phyloP scores from a whole-genome alignment of 148 eudicot genomes.

The Chenopodium formosanum region DNA sequence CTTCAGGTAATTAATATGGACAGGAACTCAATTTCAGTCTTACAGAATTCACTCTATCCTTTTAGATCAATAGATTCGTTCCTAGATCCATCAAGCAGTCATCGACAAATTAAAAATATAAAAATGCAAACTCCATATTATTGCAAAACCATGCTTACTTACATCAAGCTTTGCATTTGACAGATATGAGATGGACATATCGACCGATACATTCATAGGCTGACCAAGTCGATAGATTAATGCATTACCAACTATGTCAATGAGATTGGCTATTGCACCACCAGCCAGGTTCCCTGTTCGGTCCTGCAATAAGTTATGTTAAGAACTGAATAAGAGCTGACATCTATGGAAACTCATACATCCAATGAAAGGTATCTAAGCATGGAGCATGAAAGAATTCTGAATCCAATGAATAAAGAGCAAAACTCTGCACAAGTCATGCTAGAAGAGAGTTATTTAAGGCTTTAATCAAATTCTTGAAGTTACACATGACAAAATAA shows the following conservation, averaged over 20 bases:
- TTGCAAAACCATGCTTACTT: conserved; percentile 21
- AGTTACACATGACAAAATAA: not conserved
- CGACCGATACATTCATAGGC: conserved; percentile 75
- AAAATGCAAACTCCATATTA: no score
- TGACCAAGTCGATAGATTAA: conserved; percentile 45
- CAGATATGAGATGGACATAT: conserved; percentile 68
- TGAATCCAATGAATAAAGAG: not conserved
- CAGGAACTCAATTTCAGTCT: not conserved
- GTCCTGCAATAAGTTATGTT: conserved; percentile 30
- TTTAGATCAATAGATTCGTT: not conserved
- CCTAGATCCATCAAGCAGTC: not conserved
- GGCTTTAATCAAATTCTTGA: not conserved
- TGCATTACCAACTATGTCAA: conserved; percentile 71
- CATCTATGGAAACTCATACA: not conserved
- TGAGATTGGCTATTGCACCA: conserved; percentile 80
- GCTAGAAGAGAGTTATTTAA: not conserved
- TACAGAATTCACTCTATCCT: not conserved
- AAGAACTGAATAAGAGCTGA: not conserved
- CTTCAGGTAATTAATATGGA: not conserved
- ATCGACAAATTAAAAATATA: not conserved
- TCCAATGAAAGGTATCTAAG: not conserved
- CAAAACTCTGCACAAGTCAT: not conserved
- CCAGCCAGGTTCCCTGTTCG: conserved; percentile 40
- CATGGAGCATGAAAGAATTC: not conserved
- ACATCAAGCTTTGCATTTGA: conserved; percentile 70